A percentile compares a stretch with the other conserved stretches of the same genome.
Conservation (phyloP, 805 yeast species). For the Komagataella populi region DNA sequence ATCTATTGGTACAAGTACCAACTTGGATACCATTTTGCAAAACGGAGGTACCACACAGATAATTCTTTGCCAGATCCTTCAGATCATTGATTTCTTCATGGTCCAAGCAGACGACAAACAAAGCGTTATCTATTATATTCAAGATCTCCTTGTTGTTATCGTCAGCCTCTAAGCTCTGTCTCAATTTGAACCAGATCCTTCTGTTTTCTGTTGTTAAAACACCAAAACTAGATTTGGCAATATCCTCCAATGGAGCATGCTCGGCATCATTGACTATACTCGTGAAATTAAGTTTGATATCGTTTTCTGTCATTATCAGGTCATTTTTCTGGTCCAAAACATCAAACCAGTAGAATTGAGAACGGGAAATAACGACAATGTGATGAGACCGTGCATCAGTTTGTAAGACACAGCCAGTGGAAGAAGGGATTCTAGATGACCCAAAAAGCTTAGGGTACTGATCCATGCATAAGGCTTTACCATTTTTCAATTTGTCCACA, state of each 20-base stretch:
- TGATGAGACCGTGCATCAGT: constrained; percentile 66
- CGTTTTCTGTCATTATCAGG: constrained; percentile 60
- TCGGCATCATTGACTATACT: constrained; percentile 67
- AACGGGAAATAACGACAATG: constrained; percentile 67
- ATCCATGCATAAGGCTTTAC: constrained; percentile 71
- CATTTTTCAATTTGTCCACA: constrained; percentile 53
- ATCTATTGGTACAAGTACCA: constrained; percentile 88
- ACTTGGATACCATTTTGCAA: constrained; percentile 79
- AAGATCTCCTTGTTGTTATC: constrained; percentile 55
- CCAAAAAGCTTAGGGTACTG: constrained; percentile 84
- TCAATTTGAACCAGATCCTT: constrained; percentile 70
- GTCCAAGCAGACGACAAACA: constrained; percentile 75
- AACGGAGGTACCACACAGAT: constrained; percentile 75
- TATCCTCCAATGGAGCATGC: constrained; percentile 35
- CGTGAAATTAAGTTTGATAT: constrained; percentile 60
- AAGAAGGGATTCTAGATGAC: constrained; percentile 75
- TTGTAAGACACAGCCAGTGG: constrained; percentile 75
- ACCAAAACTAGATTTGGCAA: constrained; percentile 73
- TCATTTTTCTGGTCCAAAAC: constrained; percentile 66
- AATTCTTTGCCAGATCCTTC: constrained; percentile 62
- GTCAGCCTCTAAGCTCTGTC: constrained; percentile 34
- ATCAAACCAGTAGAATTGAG: constrained; percentile 93
- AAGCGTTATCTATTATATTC: constrained; percentile 64
- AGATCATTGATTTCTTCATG: constrained; percentile 53
- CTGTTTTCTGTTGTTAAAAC: constrained; percentile 85